Evolutionary conservation across 1,139 yeast species (phyloP).

Genomic region (Sugiyamaella novakii): DNA sequence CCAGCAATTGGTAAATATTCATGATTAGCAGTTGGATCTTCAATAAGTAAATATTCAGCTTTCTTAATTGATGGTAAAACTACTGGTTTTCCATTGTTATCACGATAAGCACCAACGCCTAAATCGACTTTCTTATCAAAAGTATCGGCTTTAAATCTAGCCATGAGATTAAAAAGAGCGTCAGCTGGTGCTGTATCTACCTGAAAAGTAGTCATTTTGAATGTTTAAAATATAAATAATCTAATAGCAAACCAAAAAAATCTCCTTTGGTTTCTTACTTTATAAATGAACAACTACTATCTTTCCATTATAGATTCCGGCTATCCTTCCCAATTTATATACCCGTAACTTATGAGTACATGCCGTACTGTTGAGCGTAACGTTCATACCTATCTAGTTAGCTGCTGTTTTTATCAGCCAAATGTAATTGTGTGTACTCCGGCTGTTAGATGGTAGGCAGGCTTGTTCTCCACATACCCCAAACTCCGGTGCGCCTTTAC

Average conservation of each 20-base stretch:
- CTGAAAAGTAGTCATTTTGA: slow-evolving; percentile 22
- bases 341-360: slow-evolving; percentile 2
- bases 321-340: slow-evolving; percentile 14
- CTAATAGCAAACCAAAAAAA: not conserved
- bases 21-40: slow-evolving; percentile 73
- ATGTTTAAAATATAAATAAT: not conserved
- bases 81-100: slow-evolving; percentile 81
- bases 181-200: slow-evolving; percentile 45
- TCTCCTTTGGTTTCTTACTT: not conserved
- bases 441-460: not conserved
- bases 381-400: no score
- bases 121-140: slow-evolving; percentile 66
- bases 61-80: slow-evolving; percentile 77
- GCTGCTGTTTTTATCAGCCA: no score
- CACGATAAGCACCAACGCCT: slow-evolving; percentile 90
- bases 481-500: no score
- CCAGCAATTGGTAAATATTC: slow-evolving; percentile 90
- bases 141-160: slow-evolving; percentile 54
- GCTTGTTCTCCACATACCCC: no score
- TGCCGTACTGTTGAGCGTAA: slow-evolving; percentile 8
- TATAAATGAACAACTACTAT: not conserved
- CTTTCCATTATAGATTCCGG: no score
- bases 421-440: not conserved
- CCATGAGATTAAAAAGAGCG: slow-evolving; percentile 72
- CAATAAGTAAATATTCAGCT: slow-evolving; percentile 59